Evolutionary conservation across 1,284 basidiomycete genomes (phyloP).

Genomic region (Rhodotorula mucilaginosa): DNA sequence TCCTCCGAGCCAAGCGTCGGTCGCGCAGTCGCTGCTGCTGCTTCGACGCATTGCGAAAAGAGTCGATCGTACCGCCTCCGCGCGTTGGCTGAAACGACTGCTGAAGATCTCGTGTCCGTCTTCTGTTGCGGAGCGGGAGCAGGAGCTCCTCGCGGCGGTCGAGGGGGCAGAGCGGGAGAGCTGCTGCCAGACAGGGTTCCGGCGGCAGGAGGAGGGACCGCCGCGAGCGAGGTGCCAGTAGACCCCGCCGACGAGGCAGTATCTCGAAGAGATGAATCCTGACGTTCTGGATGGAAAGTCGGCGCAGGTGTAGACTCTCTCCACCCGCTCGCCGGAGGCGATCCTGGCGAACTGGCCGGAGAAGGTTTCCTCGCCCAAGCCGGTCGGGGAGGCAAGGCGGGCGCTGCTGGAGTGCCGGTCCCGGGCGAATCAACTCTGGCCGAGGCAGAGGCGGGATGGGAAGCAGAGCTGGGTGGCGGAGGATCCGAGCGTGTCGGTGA

Average conservation of each 20-base stretch:
- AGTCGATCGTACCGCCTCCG: conserved; percentile 22
- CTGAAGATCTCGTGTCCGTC: not conserved
- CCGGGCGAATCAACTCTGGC: not conserved
- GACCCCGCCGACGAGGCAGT: not conserved
- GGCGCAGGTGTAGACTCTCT: not conserved
- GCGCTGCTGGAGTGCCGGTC: not conserved
- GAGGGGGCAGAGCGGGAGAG: not conserved
- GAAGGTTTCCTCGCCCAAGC: not conserved
- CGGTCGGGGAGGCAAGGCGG: not conserved
- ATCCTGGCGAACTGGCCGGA: not conserved
- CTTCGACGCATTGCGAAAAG: conserved; percentile 13
- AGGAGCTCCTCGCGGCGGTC: not conserved
- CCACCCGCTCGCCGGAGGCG: not conserved
- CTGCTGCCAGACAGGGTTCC: not conserved
- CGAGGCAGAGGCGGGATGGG: too few relatives aligned
- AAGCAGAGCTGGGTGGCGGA: too few relatives aligned
- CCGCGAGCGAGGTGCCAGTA: not conserved
- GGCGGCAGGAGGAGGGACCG: not conserved
- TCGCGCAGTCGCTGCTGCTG: too few relatives aligned
- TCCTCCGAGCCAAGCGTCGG: not conserved
- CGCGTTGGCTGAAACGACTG: not conserved
- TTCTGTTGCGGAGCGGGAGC: not conserved
- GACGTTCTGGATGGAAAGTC: too few relatives aligned
- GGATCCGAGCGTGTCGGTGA: too few relatives aligned
- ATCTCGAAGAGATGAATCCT: not conserved